Percentiles rank a stretch among this genome's conserved stretches.
Conservation (phyloP, 2,329 filamentous ascomycete species). For the Neocatenulostroma microsporum region DNA sequence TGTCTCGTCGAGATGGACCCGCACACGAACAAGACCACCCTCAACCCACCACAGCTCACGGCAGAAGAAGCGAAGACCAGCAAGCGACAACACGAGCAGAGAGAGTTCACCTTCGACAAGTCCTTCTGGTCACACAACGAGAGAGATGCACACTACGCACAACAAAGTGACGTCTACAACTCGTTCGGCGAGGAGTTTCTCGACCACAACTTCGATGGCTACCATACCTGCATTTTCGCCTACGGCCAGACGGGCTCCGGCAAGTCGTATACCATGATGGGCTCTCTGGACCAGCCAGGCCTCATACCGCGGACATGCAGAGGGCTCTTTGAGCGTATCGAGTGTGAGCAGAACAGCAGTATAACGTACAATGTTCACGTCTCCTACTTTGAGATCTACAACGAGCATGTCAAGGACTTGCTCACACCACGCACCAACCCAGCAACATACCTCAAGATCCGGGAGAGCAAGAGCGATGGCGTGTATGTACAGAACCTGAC, state of each 20-base stretch:
- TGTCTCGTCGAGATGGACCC: constrained; percentile 93
- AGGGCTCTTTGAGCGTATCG: constrained; percentile 90
- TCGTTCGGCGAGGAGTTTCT: constrained; percentile 92
- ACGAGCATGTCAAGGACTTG: constrained; percentile 94
- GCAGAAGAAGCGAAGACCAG: constrained; percentile 41
- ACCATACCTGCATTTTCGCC: constrained; percentile 98
- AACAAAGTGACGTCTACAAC: constrained; percentile 90
- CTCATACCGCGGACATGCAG: constrained; percentile 93
- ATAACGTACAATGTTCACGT: constrained; percentile 96
- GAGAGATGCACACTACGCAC: constrained; percentile 74
- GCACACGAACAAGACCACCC: constrained; percentile 71
- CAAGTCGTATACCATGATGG: constrained; percentile 99
- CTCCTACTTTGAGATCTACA: constrained; percentile 99
- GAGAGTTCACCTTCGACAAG: constrained; percentile 90
- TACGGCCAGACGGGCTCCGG: constrained; percentile 97
- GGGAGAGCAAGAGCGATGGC: constrained; percentile 88
- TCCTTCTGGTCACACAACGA: constrained; percentile 94
- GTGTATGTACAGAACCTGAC: constrained; percentile 96
- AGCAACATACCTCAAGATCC: constrained; percentile 91
- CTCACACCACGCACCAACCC: constrained; percentile 71
- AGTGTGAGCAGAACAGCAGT: constrained; percentile 74
- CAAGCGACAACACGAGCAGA: constrained; percentile 74
- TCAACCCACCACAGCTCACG: constrained; percentile 54
- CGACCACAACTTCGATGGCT: constrained; percentile 98
- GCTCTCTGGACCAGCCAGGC: constrained; percentile 71